phyloP scores from a whole-genome alignment of 371 early-diverging fungal genomes.

The Funneliformis caledonium region DNA sequence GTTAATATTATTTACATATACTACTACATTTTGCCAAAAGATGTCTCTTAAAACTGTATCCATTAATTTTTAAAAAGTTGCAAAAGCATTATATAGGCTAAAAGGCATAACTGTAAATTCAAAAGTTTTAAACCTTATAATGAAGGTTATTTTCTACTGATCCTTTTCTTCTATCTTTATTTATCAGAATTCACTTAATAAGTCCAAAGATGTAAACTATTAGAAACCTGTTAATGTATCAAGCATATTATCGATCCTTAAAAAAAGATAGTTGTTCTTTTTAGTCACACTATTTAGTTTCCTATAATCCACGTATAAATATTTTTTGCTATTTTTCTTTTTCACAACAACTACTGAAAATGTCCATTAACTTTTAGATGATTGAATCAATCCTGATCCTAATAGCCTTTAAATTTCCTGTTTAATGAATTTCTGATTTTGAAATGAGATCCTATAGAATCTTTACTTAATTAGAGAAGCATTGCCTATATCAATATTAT shows the following conservation, averaged over 20 bases:
- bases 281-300: no score
- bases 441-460: constrained; percentile 22
- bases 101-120: no score
- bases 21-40: no score
- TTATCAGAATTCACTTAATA: constrained; percentile 52
- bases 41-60: no score
- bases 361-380: constrained; percentile 44
- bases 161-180: constrained; percentile 42
- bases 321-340: no score
- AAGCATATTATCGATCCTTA: constrained; percentile 48
- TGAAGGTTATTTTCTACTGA: constrained; percentile 51
- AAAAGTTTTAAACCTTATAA: constrained; percentile 42
- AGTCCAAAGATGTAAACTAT: constrained; percentile 46
- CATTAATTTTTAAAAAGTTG: no score
- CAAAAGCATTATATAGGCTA: no score
- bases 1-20: no score
- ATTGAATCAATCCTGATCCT: constrained; percentile 42
- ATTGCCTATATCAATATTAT: constrained; percentile 42
- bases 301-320: no score
- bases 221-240: constrained; percentile 39
- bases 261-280: no score
- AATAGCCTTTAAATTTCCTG: constrained; percentile 43
- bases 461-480: constrained; percentile 23
- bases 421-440: constrained; percentile 41
- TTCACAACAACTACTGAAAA: constrained; percentile 46